These are phyloP conservation scores for Lumnitzera racemosa DNA, from an alignment of 345 rosid species.

Conservation along the genomic window DNA sequence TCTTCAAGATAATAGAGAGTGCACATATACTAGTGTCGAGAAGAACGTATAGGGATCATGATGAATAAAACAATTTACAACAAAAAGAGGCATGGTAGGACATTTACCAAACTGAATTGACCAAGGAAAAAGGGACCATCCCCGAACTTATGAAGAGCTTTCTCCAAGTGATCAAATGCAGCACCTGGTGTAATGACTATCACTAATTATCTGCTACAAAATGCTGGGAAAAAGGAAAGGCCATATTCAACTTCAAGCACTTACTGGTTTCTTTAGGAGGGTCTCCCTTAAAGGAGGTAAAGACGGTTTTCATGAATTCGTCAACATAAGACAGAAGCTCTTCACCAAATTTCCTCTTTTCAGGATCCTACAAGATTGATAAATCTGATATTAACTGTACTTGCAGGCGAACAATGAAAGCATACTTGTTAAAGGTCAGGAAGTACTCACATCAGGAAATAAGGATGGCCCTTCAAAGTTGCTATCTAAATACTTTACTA, in stretches of 20 bases:
- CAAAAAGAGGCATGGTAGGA: neutral
- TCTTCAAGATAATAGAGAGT: no score
- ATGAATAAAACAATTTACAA: no score
- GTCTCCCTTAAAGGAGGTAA: constrained; percentile 58
- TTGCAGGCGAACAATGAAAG: neutral
- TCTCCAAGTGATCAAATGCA: constrained; percentile 68
- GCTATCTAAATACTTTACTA: constrained; percentile 66
- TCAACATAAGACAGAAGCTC: constrained; percentile 58
- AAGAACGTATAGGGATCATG: no score
- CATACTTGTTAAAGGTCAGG: neutral
- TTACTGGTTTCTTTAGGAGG: constrained; percentile 45
- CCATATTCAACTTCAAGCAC: neutral
- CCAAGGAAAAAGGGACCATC: constrained; percentile 95
- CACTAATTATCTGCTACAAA: neutral
- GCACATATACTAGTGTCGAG: no score
- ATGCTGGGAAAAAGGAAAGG: neutral
- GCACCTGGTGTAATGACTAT: constrained; percentile 35
- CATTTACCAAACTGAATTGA: constrained; percentile 59
- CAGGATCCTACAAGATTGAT: constrained; percentile 49
- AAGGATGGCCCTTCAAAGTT: constrained; percentile 85
- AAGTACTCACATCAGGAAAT: constrained; percentile 38
- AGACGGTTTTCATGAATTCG: constrained; percentile 33
- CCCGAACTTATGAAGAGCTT: constrained; percentile 48
- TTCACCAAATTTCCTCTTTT: constrained; percentile 43
- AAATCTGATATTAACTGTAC: no score